Evolutionary conservation across 192 early-diverging fungal genomes (phyloP), one percentile per base, ranked within the genome.

Genomic region (Chytriomyces confervae): DNA sequence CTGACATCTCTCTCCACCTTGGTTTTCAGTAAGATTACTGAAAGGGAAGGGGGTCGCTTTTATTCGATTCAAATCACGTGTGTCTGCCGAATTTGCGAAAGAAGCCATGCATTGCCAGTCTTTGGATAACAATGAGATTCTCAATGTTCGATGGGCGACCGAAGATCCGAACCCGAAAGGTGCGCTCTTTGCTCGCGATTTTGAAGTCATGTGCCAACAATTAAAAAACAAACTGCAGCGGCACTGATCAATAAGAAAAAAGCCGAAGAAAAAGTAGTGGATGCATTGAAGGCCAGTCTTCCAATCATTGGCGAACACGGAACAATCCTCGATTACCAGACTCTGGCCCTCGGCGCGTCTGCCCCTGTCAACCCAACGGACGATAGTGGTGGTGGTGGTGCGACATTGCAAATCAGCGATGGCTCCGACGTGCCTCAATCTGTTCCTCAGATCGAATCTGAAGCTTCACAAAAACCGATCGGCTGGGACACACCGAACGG

Each of bases 91-190:
- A 84, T 95, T 96, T 86, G 95, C 94, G 9, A 92, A 91, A 69
- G 95, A 95, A 77, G 95, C 95, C 7, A 96, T 96, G 95, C 85
- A 86, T 62, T 87, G 89, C 50, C 95, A 96, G 62, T 87, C 90
- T 24, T 74, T 96, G 36, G 94, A 96, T 77, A 81, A 85, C 57
- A 89, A 90, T 57, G 95, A 96, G 77, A 76, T 91, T 69, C 76
- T 91, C 18, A 88, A 91, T 75, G 86, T 90, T 44, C 87, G 95
- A 61, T 96, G 95, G 95, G 95, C 95, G 0, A 92, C 88, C 3
- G 93, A 94, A 71, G 91, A 95, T 78, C 92, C 93, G 5, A 93
- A 94, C 82, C 92, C 92, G 47, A 69, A 78, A 66, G 78, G 79
- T 51, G 84, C 0, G 20, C 50, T 60, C 13, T 20, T 50, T 73